These are phyloP conservation scores for Camillea tinctor DNA, from an alignment of 2,329 filamentous ascomycete species.

Conservation along the genomic window DNA sequence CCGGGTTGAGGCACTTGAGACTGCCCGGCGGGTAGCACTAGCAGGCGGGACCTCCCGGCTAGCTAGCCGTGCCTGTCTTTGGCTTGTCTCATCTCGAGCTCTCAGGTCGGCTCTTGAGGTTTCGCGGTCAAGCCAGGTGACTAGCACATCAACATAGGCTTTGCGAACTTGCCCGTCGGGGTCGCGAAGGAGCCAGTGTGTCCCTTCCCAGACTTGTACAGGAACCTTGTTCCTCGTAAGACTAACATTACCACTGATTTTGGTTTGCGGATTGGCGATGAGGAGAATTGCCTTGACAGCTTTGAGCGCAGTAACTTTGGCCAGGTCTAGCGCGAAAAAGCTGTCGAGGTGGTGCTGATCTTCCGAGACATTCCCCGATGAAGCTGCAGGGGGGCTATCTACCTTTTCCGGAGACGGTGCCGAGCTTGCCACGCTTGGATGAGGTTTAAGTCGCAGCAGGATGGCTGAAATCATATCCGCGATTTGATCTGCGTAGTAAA, in stretches of 20 bases:
- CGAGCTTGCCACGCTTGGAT: slow-evolving; percentile 42
- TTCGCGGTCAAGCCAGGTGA: slow-evolving; percentile 84
- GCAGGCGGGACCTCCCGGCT: slow-evolving; percentile 39
- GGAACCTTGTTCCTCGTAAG: slow-evolving; percentile 74
- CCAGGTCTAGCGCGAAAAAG: slow-evolving; percentile 52
- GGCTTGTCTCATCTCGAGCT: slow-evolving; percentile 55
- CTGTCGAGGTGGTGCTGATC: slow-evolving; percentile 48
- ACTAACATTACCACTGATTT: slow-evolving; percentile 56
- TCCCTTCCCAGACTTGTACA: slow-evolving; percentile 90
- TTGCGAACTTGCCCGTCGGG: slow-evolving; percentile 73
- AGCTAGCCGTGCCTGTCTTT: slow-evolving; percentile 44
- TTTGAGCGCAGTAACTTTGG: slow-evolving; percentile 66
- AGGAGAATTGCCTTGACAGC: slow-evolving; percentile 80
- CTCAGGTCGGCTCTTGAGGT: slow-evolving; percentile 65
- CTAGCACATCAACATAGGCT: slow-evolving; percentile 79
- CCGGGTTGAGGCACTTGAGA: slow-evolving; percentile 64
- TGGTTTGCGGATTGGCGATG: slow-evolving; percentile 71
- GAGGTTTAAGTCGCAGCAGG: slow-evolving; percentile 72
- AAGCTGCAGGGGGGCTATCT: slow-evolving; percentile 34
- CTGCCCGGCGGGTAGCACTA: slow-evolving; percentile 58
- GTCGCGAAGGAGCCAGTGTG: slow-evolving; percentile 87
- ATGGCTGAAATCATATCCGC: slow-evolving; percentile 89
- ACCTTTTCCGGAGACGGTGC: slow-evolving; percentile 48
- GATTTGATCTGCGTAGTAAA: slow-evolving; percentile 96
- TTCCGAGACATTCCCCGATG: slow-evolving; percentile 41